Evolutionary conservation across 257 asterid species (phyloP).

Genomic region (Striga asiatica): DNA sequence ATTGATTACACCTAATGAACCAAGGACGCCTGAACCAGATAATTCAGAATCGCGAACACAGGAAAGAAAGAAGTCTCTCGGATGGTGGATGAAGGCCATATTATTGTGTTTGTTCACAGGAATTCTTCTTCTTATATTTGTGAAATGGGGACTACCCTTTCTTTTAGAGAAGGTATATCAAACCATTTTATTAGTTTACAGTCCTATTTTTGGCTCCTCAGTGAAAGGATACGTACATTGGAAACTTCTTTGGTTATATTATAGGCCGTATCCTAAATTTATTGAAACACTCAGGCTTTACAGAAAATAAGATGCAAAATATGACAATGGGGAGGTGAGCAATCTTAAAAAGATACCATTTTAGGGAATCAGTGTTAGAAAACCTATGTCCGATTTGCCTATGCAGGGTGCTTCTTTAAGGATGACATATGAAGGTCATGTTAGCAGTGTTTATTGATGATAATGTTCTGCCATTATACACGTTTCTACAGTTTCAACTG

Average conservation of each 20-base stretch:
- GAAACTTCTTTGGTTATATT: neutral
- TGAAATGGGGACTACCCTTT: constrained; percentile 72
- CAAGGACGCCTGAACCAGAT: constrained; percentile 25
- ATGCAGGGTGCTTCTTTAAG: too few relatives aligned
- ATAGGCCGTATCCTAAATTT: too few relatives aligned
- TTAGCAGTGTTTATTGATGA: too few relatives aligned
- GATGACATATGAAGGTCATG: too few relatives aligned
- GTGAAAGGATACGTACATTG: too few relatives aligned
- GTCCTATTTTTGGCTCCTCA: neutral
- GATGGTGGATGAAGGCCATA: constrained; percentile 58
- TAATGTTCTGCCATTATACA: too few relatives aligned
- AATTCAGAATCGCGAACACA: constrained; percentile 22
- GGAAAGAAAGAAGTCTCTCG: constrained; percentile 18
- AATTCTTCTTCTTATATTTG: constrained; percentile 26
- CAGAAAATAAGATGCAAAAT: neutral
- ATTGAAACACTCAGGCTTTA: neutral
- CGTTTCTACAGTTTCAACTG: too few relatives aligned
- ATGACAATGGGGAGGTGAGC: too few relatives aligned
- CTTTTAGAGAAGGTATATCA: constrained; percentile 52
- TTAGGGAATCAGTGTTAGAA: too few relatives aligned
- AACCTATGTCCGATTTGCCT: too few relatives aligned
- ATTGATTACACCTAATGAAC: constrained; percentile 42
- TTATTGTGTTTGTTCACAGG: constrained; percentile 28
- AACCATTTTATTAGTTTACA: neutral
- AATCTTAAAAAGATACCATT: too few relatives aligned